Conservation (phyloP, 768 basidiomycete species). For the Albatrellus ellisii region DNA sequence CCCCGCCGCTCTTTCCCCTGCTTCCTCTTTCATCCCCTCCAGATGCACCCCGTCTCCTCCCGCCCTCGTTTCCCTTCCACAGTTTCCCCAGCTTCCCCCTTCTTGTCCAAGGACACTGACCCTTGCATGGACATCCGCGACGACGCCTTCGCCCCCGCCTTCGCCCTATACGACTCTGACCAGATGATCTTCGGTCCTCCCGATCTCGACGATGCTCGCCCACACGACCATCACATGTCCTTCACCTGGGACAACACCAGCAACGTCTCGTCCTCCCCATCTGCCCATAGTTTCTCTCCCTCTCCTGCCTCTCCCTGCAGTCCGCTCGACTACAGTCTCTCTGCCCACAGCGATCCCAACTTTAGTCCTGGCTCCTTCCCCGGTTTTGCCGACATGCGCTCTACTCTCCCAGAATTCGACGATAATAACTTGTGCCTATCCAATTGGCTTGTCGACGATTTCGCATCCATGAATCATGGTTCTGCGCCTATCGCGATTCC, state of each 20-base stretch:
- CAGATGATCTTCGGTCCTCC: conserved; percentile 43
- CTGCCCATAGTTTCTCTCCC: conserved; percentile 25
- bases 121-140: conserved; percentile 17
- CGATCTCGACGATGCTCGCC: conserved; percentile 37
- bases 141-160: conserved; percentile 20
- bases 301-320: conserved; percentile 27
- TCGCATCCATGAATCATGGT: conserved; percentile 22
- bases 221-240: conserved; percentile 17
- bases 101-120: conserved; percentile 15
- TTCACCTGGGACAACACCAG: conserved; percentile 28
- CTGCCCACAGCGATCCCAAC: conserved; percentile 25
- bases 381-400: conserved; percentile 21
- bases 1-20: conserved; percentile 14
- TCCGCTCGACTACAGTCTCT: conserved; percentile 28
- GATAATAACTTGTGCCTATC: conserved; percentile 27
- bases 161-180: conserved; percentile 28
- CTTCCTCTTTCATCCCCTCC: conserved; percentile 17
- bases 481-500: conserved; percentile 56
- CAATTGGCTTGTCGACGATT: conserved; percentile 55
- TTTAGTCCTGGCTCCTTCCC: conserved; percentile 22
- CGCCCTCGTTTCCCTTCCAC: conserved; percentile 15
- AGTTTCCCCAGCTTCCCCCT: conserved; percentile 17
- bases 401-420: conserved; percentile 26
- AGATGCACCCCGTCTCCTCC: conserved; percentile 14
- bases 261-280: conserved; percentile 26